Evolutionary conservation across 2,329 filamentous ascomycete genomes (phyloP), one percentile per base, ranked within the genome.

Genomic region (Aspergillus neotritici): DNA sequence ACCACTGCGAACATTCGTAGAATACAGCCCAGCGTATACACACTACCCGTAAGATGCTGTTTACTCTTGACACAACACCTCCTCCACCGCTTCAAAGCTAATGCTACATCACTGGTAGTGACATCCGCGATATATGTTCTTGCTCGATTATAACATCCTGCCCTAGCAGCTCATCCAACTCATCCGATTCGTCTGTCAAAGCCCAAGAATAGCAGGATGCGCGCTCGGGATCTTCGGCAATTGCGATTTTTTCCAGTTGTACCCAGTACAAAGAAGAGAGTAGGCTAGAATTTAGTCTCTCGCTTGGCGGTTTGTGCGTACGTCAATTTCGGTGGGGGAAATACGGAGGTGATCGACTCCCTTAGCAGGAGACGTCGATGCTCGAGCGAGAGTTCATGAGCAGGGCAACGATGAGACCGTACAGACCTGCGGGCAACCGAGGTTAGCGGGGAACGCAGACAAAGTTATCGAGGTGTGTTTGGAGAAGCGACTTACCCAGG

Each of bases 401-500:
- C 65, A 98, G 86, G 54, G 93, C 93, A 57, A 98, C 93, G 69
- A 98, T 98, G 64, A 98, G 80, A 70, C 93, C 93, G 76, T 98
- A 98, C 47, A 98, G 87, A 93, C 91, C 87, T 93, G 50, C 9
- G 17, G 7, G 21, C 9, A 2, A 34, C 9, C 15, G 38, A 16
- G 8, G 6, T n/a, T 5, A 32, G 12, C 2, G 8, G 35, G 44
- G 29, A 37, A 16, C 11, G 40, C 28, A 40, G 6, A 29, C 29
- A 12, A 14, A 31, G 9, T 15, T 17, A 14, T 21, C 11, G 16
- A 41, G 33, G 30, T 31, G n/a, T 15, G 29, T 34, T 37, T 34
- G 17, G 15, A 28, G n/a, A 35, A n/a, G 16, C 28, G 21, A 76
- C 84, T 51, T 77, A 93, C 89, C 90, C 84, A 96, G 75, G 58